Conservation (phyloP, 441 rosid species). For the Aquilaria agallochum region DNA sequence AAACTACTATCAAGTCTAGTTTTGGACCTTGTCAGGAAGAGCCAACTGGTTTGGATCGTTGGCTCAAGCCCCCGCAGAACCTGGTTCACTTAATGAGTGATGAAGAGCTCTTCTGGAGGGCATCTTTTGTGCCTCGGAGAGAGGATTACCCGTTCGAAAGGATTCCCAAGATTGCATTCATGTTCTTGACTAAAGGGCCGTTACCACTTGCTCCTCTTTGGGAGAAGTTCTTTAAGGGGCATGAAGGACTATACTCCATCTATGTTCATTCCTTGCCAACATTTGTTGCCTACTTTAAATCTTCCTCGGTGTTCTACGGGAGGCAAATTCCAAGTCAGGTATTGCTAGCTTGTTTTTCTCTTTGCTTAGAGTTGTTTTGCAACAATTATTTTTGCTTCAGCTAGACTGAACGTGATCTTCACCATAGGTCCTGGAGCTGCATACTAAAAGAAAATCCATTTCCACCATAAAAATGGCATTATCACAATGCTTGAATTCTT, state of each 20-base stretch:
- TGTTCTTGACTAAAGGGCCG: conserved; percentile 98
- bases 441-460: no score
- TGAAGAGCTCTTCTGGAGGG: conserved; percentile 81
- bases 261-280: conserved; percentile 83
- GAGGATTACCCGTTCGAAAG: conserved; percentile 65
- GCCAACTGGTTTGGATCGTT: conserved; percentile 32
- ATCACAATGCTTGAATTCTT: no score
- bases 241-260: conserved; percentile 64
- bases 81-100: conserved; percentile 70
- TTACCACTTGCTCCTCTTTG: conserved; percentile 82
- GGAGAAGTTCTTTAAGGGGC: conserved; percentile 87
- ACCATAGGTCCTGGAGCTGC: no score
- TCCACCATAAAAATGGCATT: no score
- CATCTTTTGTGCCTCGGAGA: conserved; percentile 62
- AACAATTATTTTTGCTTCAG: no score
- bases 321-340: conserved; percentile 94
- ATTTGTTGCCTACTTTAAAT: conserved; percentile 44
- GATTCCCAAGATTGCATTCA: conserved; percentile 85
- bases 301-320: conserved; percentile 55
- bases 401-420: no score
- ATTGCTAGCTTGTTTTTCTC: not conserved
- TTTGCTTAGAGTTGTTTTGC: no score
- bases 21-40: conserved; percentile 51
- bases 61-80: conserved; percentile 62
- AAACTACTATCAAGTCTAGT: conserved; percentile 39